Evolutionary conservation across 75 land plant species (phyloP), one percentile per base, ranked within the genome.

Genomic region (Picea sitchensis): DNA sequence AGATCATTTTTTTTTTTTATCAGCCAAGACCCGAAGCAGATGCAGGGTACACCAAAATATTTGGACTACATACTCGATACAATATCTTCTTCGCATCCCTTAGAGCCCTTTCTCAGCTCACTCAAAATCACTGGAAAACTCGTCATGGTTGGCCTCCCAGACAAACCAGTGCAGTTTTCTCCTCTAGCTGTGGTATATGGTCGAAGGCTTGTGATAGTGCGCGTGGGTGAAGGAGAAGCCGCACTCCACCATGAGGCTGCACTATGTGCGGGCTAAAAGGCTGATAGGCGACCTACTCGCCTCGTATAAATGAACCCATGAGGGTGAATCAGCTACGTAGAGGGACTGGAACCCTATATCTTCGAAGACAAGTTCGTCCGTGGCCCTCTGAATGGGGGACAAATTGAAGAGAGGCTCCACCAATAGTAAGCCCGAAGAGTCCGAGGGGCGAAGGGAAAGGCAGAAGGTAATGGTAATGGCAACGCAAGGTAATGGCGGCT

Each of bases 141-240:
- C n/a, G 78, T 85, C 47, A 62, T 88, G 61, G 80, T 88, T 9
- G 90, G 90, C 3, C 36, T 69, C 3, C 90, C 87, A 4, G 73
- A 77, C 2, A 82, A 81, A 26, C 88, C 90, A 38, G 41, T 38
- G 41, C 41, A 38, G 41, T 38, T 38, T 38, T 38, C 41, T 38
- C 41, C 41, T 38, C 3, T 38, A 0, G 41, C 41, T 38, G 41
- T 38, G 5, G 41, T 38, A 38, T 38, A 3, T 38, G 41, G 41
- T 38, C n/a, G n/a, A n/a, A n/a, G n/a, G n/a, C n/a, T n/a, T n/a
- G n/a, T n/a, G n/a, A n/a, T n/a, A n/a, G n/a, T n/a, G n/a, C n/a
- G n/a, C n/a, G n/a, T n/a, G n/a, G n/a, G n/a, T 90, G 83, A 94
- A 94, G 7, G 93, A 91, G 82, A 96, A 96, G 12, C 94, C 96